Percentiles rank a stretch among this genome's conserved stretches.
These are phyloP conservation scores for Pistacia integerrima DNA, from an alignment of 345 rosid genomes.

Conservation along the genomic window DNA sequence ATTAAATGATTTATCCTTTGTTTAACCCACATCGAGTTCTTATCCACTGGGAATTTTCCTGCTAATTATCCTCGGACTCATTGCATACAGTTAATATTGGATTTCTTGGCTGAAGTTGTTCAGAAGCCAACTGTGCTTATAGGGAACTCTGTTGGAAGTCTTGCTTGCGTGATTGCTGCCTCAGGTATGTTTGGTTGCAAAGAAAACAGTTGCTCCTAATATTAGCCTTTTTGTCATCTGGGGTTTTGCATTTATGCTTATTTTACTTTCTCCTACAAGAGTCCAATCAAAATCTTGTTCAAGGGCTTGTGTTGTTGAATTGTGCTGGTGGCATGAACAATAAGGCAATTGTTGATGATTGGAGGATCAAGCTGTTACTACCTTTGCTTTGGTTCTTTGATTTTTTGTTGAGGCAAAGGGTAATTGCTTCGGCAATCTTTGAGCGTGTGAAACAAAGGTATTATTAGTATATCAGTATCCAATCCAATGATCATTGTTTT, in stretches of 20 bases:
- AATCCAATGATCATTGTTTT: not conserved
- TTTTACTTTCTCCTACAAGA: slow-evolving; percentile 34
- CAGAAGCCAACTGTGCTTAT: slow-evolving; percentile 74
- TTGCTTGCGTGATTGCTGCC: slow-evolving; percentile 93
- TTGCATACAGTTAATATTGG: slow-evolving; percentile 61
- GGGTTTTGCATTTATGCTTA: slow-evolving; percentile 6
- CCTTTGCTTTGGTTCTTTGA: slow-evolving; percentile 81
- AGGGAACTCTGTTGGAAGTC: slow-evolving; percentile 94
- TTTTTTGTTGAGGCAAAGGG: slow-evolving; percentile 65
- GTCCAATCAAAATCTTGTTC: slow-evolving; percentile 46
- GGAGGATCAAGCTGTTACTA: slow-evolving; percentile 84
- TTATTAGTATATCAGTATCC: not conserved
- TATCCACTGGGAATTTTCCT: not conserved
- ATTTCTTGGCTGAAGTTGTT: slow-evolving; percentile 74
- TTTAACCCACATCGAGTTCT: not conserved
- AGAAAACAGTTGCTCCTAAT: not conserved
- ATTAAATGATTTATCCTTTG: too few species aligned
- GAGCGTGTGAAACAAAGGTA: slow-evolving; percentile 78
- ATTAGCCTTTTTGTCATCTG: slow-evolving; percentile 1
- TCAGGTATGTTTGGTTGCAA: slow-evolving; percentile 45
- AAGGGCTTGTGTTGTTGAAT: slow-evolving; percentile 80
- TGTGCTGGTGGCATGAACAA: slow-evolving; percentile 98
- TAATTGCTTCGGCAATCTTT: slow-evolving; percentile 69
- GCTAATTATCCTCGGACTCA: not conserved
- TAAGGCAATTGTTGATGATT: slow-evolving; percentile 90